These are phyloP conservation scores for Paramecium octaurelia DNA, from an alignment of 73 alveolate species.

Conservation along the genomic window DNA sequence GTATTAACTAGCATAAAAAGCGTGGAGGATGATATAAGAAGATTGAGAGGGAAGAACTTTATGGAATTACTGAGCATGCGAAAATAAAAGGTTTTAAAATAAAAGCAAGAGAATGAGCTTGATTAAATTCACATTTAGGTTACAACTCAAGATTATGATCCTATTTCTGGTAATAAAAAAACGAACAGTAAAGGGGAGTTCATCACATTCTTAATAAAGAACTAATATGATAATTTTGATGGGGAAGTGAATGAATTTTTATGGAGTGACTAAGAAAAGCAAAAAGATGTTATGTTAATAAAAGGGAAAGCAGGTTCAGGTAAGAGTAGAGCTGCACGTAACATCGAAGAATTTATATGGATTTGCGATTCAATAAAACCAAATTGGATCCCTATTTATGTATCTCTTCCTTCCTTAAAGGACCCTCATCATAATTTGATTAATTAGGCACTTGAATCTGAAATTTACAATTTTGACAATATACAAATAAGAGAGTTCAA, in stretches of 20 bases:
- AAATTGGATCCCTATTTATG: not conserved
- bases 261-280: not conserved
- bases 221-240: not conserved
- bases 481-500: not conserved
- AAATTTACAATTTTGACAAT: not conserved
- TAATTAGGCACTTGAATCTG: not conserved
- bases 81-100: not conserved
- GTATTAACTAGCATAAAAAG: not conserved
- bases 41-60: not conserved
- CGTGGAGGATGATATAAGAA: not conserved
- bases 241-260: not conserved
- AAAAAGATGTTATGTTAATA: not conserved
- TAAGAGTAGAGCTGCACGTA: not conserved
- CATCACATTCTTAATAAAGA: not conserved
- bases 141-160: not conserved
- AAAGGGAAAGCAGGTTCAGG: slow-evolving; percentile 27
- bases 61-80: not conserved
- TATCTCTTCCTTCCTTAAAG: not conserved
- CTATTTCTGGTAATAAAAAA: not conserved
- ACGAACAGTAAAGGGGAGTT: not conserved
- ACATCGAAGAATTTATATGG: slow-evolving; percentile 25
- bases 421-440: not conserved
- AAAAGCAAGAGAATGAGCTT: not conserved
- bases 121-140: not conserved
- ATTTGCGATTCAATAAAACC: not conserved